Evolutionary conservation across 768 basidiomycete genomes (phyloP).

Genomic region (Termitomyces sp.): DNA sequence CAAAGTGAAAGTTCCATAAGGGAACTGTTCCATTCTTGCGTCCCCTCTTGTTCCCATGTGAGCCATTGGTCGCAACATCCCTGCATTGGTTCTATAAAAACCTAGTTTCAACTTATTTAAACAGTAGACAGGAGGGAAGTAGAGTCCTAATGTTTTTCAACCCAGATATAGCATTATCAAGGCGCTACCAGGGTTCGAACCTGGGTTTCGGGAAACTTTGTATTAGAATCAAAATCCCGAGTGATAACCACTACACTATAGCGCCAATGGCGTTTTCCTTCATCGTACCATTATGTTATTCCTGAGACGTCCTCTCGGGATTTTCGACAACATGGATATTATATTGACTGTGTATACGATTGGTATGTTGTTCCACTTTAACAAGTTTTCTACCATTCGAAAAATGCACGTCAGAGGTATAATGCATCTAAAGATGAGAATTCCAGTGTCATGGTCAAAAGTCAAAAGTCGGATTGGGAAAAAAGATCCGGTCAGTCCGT

Average conservation of each 20-base stretch:
- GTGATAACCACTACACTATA: slow-evolving; percentile 15
- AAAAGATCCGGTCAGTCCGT: background rate
- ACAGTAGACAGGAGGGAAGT: too few species aligned
- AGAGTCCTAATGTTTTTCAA: too few species aligned
- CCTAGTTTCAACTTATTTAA: too few species aligned
- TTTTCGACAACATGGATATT: background rate
- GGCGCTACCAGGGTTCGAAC: slow-evolving; percentile 14
- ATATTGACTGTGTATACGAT: background rate
- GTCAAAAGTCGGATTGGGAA: background rate
- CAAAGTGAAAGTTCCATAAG: too few species aligned
- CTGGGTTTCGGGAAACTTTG: slow-evolving; percentile 9
- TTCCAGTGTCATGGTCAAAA: background rate
- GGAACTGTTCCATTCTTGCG: too few species aligned
- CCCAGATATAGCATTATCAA: too few species aligned
- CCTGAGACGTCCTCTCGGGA: background rate
- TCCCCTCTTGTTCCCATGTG: too few species aligned
- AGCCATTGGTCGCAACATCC: too few species aligned
- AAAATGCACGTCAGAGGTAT: background rate
- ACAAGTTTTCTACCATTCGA: background rate
- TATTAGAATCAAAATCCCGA: slow-evolving; percentile 9
- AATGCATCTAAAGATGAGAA: background rate
- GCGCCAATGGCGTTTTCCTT: background rate
- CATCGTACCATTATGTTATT: too few species aligned
- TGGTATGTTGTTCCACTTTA: background rate
- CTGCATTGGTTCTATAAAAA: too few species aligned